A percentile compares a stretch with the other conserved stretches of the same genome.
Evolutionary conservation across 2,329 filamentous ascomycete species (phyloP).

Genomic region (Emergomyces pasteurianus): DNA sequence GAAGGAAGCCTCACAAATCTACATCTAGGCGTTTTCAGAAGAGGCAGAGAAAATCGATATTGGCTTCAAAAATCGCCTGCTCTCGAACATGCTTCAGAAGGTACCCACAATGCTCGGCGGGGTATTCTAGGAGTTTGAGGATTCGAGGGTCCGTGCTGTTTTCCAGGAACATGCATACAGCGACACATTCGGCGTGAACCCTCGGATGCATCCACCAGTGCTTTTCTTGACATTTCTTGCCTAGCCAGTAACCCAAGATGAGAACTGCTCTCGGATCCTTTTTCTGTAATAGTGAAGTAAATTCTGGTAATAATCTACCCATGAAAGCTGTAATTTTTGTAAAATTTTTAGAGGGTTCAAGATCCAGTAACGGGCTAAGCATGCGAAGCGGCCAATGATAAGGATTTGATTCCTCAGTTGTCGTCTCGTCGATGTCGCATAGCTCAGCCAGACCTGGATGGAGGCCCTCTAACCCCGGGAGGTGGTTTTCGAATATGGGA

Average conservation of each 20-base stretch:
- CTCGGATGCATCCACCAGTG: conserved; percentile 23
- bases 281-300: conserved; percentile 16
- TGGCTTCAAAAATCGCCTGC: conserved; percentile 3
- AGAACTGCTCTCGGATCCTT: conserved; percentile 24
- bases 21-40: background rate
- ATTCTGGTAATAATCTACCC: conserved; percentile 22
- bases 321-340: conserved; percentile 22
- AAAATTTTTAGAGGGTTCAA: conserved; percentile 17
- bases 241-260: conserved; percentile 26
- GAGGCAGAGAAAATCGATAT: conserved; percentile 3
- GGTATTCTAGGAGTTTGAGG: conserved; percentile 21
- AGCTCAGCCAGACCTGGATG: conserved; percentile 22
- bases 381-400: conserved; percentile 27
- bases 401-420: conserved; percentile 21
- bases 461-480: conserved; percentile 18
- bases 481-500: conserved; percentile 18
- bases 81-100: conserved; percentile 17
- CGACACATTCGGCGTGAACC: conserved; percentile 23
- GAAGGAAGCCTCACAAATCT: background rate
- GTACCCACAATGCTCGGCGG: conserved; percentile 24
- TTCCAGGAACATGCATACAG: conserved; percentile 28
- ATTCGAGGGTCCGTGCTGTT: conserved; percentile 18
- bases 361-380: conserved; percentile 21
- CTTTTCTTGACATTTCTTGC: conserved; percentile 16
- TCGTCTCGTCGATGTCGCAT: conserved; percentile 21